Percentiles rank a stretch among this genome's conserved stretches.
These are phyloP conservation scores for Kodamaea jinghongensis DNA, from an alignment of 805 yeast species.

Conservation along the genomic window DNA sequence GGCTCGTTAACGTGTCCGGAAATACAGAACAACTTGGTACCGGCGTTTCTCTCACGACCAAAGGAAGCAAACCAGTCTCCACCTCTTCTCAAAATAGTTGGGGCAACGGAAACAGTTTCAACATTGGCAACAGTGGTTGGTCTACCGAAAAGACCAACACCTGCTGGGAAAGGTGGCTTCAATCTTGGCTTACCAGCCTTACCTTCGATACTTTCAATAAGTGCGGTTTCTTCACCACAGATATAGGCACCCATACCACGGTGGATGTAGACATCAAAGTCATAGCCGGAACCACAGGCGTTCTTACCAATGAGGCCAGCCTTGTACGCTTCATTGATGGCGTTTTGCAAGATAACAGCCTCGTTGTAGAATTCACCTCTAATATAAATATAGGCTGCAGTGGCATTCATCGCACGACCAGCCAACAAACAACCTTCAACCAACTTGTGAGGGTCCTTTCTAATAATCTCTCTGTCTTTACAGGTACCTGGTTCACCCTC, in stretches of 20 bases:
- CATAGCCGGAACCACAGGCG: slow-evolving; percentile 85
- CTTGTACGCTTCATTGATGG: slow-evolving; percentile 83
- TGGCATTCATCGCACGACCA: slow-evolving; percentile 90
- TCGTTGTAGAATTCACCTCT: slow-evolving; percentile 90
- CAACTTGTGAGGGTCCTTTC: slow-evolving; percentile 89
- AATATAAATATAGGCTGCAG: slow-evolving; percentile 88
- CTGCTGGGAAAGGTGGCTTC: slow-evolving; percentile 95
- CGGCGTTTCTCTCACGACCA: slow-evolving; percentile 82
- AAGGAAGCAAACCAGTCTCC: slow-evolving; percentile 82
- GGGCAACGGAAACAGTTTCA: slow-evolving; percentile 88
- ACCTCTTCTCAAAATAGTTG: slow-evolving; percentile 86
- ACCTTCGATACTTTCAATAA: slow-evolving; percentile 86
- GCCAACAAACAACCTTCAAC: slow-evolving; percentile 90
- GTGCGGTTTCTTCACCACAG: slow-evolving; percentile 90
- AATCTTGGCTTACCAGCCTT: slow-evolving; percentile 92
- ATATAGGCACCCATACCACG: slow-evolving; percentile 94
- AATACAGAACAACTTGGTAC: slow-evolving; percentile 81
- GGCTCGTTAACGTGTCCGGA: slow-evolving; percentile 92
- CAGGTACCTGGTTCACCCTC: slow-evolving; percentile 96
- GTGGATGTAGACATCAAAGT: slow-evolving; percentile 79
- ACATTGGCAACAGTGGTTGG: slow-evolving; percentile 91
- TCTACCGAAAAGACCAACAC: slow-evolving; percentile 87
- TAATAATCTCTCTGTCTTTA: slow-evolving; percentile 85
- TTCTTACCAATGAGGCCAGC: slow-evolving; percentile 79
- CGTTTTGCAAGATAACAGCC: slow-evolving; percentile 67